Percentiles rank a stretch among this genome's conserved stretches.
phyloP scores from a whole-genome alignment of 1,139 yeast genomes.

The Meyerozyma carpophila region DNA sequence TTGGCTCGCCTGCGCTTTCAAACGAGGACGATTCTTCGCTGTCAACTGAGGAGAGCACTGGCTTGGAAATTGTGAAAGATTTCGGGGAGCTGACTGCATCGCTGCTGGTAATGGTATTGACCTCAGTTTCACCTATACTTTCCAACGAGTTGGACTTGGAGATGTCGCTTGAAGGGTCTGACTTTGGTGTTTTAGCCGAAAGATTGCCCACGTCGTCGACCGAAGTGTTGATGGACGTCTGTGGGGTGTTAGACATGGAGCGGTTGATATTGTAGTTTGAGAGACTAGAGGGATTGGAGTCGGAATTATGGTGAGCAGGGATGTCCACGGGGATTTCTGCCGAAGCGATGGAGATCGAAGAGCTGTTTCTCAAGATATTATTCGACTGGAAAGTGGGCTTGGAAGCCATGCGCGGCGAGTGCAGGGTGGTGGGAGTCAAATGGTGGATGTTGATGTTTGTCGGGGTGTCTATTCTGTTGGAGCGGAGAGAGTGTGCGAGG shows the following conservation, averaged over 20 bases:
- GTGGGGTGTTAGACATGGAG: slow-evolving; percentile 32
- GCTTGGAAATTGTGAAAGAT: neutral
- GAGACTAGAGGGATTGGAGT: slow-evolving; percentile 13
- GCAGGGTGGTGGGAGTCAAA: neutral
- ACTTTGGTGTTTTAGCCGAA: neutral
- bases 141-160: slow-evolving; percentile 2
- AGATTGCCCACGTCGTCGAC: slow-evolving; percentile 3
- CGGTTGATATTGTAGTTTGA: slow-evolving; percentile 24
- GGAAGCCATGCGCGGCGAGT: neutral
- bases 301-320: neutral
- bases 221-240: slow-evolving; percentile 25
- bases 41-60: neutral
- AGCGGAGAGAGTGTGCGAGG: slow-evolving; percentile 24
- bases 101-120: slow-evolving; percentile 4
- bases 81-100: neutral
- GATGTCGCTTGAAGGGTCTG: neutral
- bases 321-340: slow-evolving; percentile 8
- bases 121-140: slow-evolving; percentile 6
- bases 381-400: slow-evolving; percentile 6
- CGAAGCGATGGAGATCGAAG: slow-evolving; percentile 18
- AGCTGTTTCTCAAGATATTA: slow-evolving; percentile 7
- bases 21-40: slow-evolving; percentile 4
- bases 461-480: slow-evolving; percentile 25
- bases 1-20: slow-evolving; percentile 2
- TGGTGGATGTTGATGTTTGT: slow-evolving; percentile 20